A percentile compares a stretch with the other conserved stretches of the same genome.
phyloP scores from a whole-genome alignment of 306 rosid genomes.

The Cicer cuneatum region DNA sequence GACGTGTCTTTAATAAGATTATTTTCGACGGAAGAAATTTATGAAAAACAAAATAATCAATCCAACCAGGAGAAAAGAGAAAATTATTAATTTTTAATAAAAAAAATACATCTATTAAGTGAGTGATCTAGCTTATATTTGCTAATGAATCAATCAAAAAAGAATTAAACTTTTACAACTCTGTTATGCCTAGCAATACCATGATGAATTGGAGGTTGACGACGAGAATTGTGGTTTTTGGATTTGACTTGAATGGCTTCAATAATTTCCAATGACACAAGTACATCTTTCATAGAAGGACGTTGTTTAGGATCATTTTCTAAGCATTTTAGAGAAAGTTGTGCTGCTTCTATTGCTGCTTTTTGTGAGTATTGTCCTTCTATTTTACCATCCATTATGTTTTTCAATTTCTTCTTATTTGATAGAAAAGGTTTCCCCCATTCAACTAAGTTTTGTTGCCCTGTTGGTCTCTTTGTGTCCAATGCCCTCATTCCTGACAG shows the following conservation, averaged over 20 bases:
- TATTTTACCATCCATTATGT: slow-evolving; percentile 65
- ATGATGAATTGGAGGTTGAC: background rate
- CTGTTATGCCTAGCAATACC: slow-evolving; percentile 19
- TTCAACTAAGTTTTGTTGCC: slow-evolving; percentile 67
- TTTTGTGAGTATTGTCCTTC: slow-evolving; percentile 76
- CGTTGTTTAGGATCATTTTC: slow-evolving; percentile 68
- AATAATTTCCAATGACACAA: slow-evolving; percentile 64
- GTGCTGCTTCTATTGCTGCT: slow-evolving; percentile 63
- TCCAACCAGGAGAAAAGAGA: background rate
- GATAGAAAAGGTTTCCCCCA: slow-evolving; percentile 68
- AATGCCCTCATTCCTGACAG: slow-evolving; percentile 68
- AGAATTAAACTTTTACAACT: slow-evolving; percentile 28
- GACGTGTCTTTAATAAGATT: too few relatives aligned
- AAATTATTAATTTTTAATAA: background rate
- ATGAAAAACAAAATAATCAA: background rate
- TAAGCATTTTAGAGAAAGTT: slow-evolving; percentile 66
- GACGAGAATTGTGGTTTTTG: slow-evolving; percentile 29
- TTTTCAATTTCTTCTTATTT: slow-evolving; percentile 58
- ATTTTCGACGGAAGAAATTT: too few relatives aligned
- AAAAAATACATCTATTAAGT: slow-evolving; percentile 22
- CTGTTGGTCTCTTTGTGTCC: slow-evolving; percentile 59
- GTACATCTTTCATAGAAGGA: slow-evolving; percentile 81
- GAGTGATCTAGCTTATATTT: slow-evolving; percentile 1
- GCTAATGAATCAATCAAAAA: background rate
- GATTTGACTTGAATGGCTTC: slow-evolving; percentile 54